Conservation (phyloP, 345 rosid genomes). For the Aurinia saxatilis region DNA sequence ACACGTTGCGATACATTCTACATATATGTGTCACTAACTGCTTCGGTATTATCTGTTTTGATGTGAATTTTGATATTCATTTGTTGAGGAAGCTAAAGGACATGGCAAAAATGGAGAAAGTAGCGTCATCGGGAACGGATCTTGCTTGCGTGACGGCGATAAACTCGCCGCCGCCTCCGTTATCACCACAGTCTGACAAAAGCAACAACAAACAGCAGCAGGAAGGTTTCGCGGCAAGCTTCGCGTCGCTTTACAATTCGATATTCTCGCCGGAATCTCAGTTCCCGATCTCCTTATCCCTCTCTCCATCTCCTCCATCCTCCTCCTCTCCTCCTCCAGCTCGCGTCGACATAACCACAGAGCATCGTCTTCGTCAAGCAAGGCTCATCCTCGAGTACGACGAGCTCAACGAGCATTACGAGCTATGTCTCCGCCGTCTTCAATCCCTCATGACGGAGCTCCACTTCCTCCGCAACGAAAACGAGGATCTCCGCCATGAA, state of each 20-base stretch:
- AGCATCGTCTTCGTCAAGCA: conserved; percentile 65
- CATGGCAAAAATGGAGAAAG: conserved; percentile 42
- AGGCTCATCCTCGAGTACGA: conserved; percentile 62
- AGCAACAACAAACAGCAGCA: conserved; percentile 21
- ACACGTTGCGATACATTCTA: too few species aligned
- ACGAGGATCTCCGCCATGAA: conserved; percentile 46
- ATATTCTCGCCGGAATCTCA: conserved; percentile 59
- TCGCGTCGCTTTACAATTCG: conserved; percentile 52
- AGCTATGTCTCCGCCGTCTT: conserved; percentile 56
- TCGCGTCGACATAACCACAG: conserved; percentile 35
- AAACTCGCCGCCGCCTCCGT: conserved; percentile 28
- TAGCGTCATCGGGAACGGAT: conserved; percentile 27
- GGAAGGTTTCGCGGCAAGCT: conserved; percentile 41
- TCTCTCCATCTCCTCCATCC: conserved; percentile 45
- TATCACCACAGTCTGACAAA: conserved; percentile 20
- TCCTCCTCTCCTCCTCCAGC: conserved; percentile 32
- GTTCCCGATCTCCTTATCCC: conserved; percentile 35
- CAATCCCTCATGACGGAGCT: conserved; percentile 40
- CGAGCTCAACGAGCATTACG: conserved; percentile 56
- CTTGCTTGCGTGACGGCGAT: conserved; percentile 16
- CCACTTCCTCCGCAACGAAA: conserved; percentile 58
- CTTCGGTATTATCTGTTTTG: not conserved
- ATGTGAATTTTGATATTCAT: not conserved
- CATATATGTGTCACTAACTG: not conserved
- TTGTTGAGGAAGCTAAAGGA: conserved; percentile 24